A percentile compares a stretch with the other conserved stretches of the same genome.
phyloP scores from a whole-genome alignment of 352 stramenopile species.

The Blastocystis sp. region DNA sequence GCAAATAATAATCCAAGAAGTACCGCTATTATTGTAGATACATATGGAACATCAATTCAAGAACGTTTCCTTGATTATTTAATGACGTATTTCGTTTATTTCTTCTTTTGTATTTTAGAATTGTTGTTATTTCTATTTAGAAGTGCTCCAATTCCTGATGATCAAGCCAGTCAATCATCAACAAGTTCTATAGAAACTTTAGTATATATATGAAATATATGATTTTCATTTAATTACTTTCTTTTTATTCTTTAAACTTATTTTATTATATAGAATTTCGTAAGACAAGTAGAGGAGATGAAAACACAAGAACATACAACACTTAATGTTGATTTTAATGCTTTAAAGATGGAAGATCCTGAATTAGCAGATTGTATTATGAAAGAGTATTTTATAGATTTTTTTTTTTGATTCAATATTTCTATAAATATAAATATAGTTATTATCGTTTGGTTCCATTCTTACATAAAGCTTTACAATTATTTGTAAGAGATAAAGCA shows the following conservation, averaged over 20 bases:
- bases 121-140: too few relatives aligned
- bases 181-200: background rate
- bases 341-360: slow-evolving; percentile 1
- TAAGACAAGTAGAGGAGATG: background rate
- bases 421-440: too few relatives aligned
- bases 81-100: background rate
- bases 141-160: too few relatives aligned
- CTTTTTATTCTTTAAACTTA: too few relatives aligned
- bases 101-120: slow-evolving; percentile 5
- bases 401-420: too few relatives aligned
- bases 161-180: background rate
- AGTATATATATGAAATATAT: slow-evolving; percentile 5
- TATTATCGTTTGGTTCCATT: slow-evolving; percentile 46
- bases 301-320: background rate
- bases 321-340: slow-evolving; percentile 19
- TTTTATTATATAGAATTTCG: slow-evolving; percentile 13
- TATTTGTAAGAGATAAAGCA: slow-evolving; percentile 47
- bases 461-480: slow-evolving; percentile 44
- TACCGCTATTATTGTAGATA: slow-evolving; percentile 11
- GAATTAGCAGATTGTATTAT: slow-evolving; percentile 20
- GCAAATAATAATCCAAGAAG: too few relatives aligned
- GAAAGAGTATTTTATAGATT: slow-evolving; percentile 1
- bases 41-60: slow-evolving; percentile 17
- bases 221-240: too few relatives aligned
- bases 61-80: slow-evolving; percentile 29